phyloP scores from a whole-genome alignment of 352 stramenopile species.

The Phytophthora fragariae region DNA sequence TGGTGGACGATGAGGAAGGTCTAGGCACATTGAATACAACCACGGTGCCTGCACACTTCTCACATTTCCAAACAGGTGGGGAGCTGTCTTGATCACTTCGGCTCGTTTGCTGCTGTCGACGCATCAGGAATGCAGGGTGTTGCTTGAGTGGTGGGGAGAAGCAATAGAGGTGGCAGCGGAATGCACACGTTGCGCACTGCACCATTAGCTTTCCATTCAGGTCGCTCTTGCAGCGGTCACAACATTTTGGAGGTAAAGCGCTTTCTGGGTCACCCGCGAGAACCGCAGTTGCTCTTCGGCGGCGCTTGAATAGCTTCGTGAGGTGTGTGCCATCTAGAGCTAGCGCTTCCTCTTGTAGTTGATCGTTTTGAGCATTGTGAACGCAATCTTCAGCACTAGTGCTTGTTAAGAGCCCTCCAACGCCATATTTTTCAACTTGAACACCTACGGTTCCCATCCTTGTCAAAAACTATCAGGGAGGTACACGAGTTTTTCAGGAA shows the following conservation, averaged over 20 bases:
- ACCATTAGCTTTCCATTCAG: constrained; percentile 74
- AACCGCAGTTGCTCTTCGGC: constrained; percentile 18
- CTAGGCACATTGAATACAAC: constrained; percentile 35
- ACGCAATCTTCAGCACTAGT: background rate
- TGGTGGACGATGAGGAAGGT: constrained; percentile 3
- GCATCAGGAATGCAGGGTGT: constrained; percentile 54
- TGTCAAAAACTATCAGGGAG: background rate
- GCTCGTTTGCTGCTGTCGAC: constrained; percentile 17
- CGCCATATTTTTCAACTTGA: constrained; percentile 20
- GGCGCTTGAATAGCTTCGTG: constrained; percentile 37
- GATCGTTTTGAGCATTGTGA: background rate
- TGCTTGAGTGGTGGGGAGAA: constrained; percentile 70
- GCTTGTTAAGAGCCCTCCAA: background rate
- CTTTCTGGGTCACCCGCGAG: constrained; percentile 6
- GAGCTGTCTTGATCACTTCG: background rate
- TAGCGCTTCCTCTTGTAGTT: background rate
- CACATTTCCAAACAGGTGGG: constrained; percentile 33
- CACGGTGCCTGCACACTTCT: constrained; percentile 37
- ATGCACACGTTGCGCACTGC: constrained; percentile 52
- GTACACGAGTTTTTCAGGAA: background rate
- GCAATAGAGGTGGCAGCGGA: constrained; percentile 74
- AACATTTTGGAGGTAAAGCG: constrained; percentile 39
- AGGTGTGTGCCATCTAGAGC: constrained; percentile 14
- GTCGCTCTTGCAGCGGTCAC: constrained; percentile 67
- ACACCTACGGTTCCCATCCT: constrained; percentile 24